These are phyloP conservation scores for Vitis vinifera DNA, from an alignment of 164 flowering plant species.

Conservation along the genomic window ASM3070453v1 NC_081810.1:16020001-16020500, in stretches of 20 bases:
- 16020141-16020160: constrained; percentile 96
- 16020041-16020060: constrained; percentile 51
- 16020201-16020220: constrained; percentile 42
- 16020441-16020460: constrained; percentile 27
- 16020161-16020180: constrained; percentile 97
- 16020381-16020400: constrained; percentile 43
- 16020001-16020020: constrained; percentile 42
- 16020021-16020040: constrained; percentile 52
- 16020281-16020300: constrained; percentile 87
- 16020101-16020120: constrained; percentile 84
- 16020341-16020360: constrained; percentile 94
- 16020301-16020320: constrained; percentile 86
- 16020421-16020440: constrained; percentile 67
- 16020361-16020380: constrained; percentile 87
- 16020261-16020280: constrained; percentile 80
- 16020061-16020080: constrained; percentile 50
- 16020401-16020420: constrained; percentile 45
- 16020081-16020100: constrained; percentile 59
- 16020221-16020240: constrained; percentile 49
- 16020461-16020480: too few relatives aligned
- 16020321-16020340: constrained; percentile 98
- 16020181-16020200: constrained; percentile 87
- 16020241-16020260: constrained; percentile 74
- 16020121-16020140: constrained; percentile 43
- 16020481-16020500: too few relatives aligned